Base-by-base conservation (phyloP, 108 stramenopile genomes). In the Skeletonema potamos region DNA sequence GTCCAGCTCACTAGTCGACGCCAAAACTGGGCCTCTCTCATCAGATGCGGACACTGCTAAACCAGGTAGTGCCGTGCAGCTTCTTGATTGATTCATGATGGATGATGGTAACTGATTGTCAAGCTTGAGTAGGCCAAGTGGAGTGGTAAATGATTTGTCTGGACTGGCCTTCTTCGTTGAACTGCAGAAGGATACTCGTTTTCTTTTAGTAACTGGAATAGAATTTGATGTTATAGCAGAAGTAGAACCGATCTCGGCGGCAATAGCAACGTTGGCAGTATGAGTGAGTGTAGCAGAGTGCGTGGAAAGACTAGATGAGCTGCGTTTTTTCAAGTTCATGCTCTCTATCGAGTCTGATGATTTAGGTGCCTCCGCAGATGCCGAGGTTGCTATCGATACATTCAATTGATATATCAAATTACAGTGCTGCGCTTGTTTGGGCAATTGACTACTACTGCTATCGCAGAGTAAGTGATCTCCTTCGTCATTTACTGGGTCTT, bases 1-100 rank as follows among this genome's bases (percentile, higher is more conserved):
- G 44, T 77, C 76, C 32, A 77, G 62, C 62, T 77, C 76, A 26
- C 63, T 68, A 9, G 68, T 70, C 26, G 76, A 70, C 2, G 36
- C 33, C 60, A 46, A 20, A 22, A 8, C 15, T 18, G 43, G 17
- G 43, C 11, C 43, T 4, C 1, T 44, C 15, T 24, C 48, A 51
- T 3, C 48, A 22, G 48, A 51, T 46, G 17, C 44, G 2, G 44
- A 46, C 11, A 46, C 18, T 1, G 1, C 22, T 9, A 51, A 22
- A n/a, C 20, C 48, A 22, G 48, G 48, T 51, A 51, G 22, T 8
- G 48, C 18, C 48, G 48, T 24, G 48, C 48, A 51, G 17, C 48
- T 51, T 9, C 48, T 51, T 20, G 48, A 20, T 3, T 41, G 39
- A 41, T 51, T 51, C 48, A 51, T 51, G 18, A 51, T 51, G 7